These are phyloP conservation scores for Phytophthora ohioensis DNA, from an alignment of 352 stramenopile genomes.

Conservation along the genomic window DNA sequence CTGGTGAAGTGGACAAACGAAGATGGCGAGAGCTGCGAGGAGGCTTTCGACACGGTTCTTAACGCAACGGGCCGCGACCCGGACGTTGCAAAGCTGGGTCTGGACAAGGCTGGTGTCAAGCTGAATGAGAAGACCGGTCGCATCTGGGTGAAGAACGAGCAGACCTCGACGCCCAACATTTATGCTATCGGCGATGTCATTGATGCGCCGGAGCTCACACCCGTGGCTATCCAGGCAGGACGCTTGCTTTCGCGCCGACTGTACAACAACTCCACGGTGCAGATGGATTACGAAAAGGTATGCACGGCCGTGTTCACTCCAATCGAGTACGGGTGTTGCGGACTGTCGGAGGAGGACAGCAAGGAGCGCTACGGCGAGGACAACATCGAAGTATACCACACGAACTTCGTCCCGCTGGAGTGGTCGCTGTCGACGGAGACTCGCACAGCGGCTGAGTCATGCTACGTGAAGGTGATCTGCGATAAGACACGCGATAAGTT, in stretches of 20 bases:
- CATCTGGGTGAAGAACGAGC: slow-evolving; percentile 92
- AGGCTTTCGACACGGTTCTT: slow-evolving; percentile 98
- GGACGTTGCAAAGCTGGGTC: slow-evolving; percentile 91
- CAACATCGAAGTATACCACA: slow-evolving; percentile 96
- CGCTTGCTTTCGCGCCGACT: slow-evolving; percentile 92
- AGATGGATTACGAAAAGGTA: slow-evolving; percentile 96
- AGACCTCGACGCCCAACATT: slow-evolving; percentile 95
- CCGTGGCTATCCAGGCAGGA: slow-evolving; percentile 97
- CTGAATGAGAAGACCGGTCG: slow-evolving; percentile 94
- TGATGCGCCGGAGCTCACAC: slow-evolving; percentile 97
- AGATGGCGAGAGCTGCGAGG: slow-evolving; percentile 64
- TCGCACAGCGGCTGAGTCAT: slow-evolving; percentile 71
- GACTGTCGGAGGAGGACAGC: slow-evolving; percentile 96
- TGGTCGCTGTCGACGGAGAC: slow-evolving; percentile 86
- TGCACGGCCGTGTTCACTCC: slow-evolving; percentile 96
- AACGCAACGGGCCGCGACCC: slow-evolving; percentile 94
- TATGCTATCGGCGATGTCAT: slow-evolving; percentile 98
- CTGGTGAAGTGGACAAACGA: slow-evolving; percentile 84
- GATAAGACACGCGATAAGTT: slow-evolving; percentile 87
- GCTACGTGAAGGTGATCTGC: slow-evolving; percentile 97
- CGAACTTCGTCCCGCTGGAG: slow-evolving; percentile 96
- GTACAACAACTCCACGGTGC: slow-evolving; percentile 79
- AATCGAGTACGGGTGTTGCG: slow-evolving; percentile 97
- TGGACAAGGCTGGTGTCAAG: slow-evolving; percentile 89
- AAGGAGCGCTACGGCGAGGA: slow-evolving; percentile 90